phyloP scores from a whole-genome alignment of 108 stramenopile genomes.

The Skeletonema potamos region DNA sequence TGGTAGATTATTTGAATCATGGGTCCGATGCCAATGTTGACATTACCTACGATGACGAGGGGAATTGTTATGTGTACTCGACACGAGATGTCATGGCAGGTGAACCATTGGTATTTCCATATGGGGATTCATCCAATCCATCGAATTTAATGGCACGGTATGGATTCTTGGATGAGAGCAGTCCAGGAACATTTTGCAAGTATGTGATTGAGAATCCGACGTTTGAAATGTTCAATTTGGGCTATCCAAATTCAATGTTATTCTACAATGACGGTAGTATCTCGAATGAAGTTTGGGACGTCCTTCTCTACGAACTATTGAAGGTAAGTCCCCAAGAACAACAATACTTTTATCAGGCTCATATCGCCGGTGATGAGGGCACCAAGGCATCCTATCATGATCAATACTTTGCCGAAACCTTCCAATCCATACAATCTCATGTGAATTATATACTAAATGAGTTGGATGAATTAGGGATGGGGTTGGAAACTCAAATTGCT shows the following conservation, averaged over 20 bases:
- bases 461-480: conserved; percentile 38
- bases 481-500: conserved; percentile 9
- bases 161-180: conserved; percentile 36
- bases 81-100: conserved; percentile 13
- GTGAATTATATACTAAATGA: conserved; percentile 41
- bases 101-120: conserved; percentile 11
- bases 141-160: conserved; percentile 23
- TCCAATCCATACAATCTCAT: conserved; percentile 31
- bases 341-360: conserved; percentile 43
- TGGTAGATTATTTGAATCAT: conserved; percentile 41
- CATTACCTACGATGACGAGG: conserved; percentile 26
- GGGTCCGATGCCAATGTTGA: conserved; percentile 6
- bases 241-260: conserved; percentile 46
- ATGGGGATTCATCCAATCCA: conserved; percentile 38
- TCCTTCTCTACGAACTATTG: conserved; percentile 23
- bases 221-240: conserved; percentile 44
- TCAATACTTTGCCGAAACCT: conserved; percentile 43
- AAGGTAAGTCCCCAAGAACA: conserved; percentile 16
- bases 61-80: conserved; percentile 44
- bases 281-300: conserved; percentile 34
- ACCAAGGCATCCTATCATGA: conserved; percentile 46
- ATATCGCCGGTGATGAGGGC: conserved; percentile 39
- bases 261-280: conserved; percentile 43
- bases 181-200: conserved; percentile 50
- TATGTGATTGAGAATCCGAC: conserved; percentile 29